phyloP scores from a whole-genome alignment of 139 green algal species.

The Haematococcus lacustris region DNA sequence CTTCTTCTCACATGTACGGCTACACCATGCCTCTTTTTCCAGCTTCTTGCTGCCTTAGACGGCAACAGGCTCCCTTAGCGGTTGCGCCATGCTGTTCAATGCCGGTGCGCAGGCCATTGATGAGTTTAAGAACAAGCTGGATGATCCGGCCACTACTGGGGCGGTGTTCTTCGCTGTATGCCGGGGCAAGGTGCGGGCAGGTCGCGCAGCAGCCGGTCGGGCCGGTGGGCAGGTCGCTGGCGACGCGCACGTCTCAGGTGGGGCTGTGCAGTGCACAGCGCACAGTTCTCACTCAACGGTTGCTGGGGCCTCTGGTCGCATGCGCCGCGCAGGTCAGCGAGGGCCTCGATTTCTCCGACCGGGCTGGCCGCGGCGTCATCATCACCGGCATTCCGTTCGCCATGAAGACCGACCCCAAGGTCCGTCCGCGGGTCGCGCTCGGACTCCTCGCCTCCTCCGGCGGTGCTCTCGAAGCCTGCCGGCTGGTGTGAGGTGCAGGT shows the following conservation, averaged over 20 bases:
- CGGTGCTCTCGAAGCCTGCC: neutral
- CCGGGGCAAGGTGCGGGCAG: slow-evolving; percentile 49
- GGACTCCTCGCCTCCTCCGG: neutral
- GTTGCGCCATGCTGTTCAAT: too few species aligned
- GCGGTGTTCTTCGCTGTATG: slow-evolving; percentile 94
- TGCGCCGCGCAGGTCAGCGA: slow-evolving; percentile 72
- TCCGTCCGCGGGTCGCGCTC: neutral
- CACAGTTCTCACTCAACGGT: neutral
- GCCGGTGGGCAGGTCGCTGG: neutral
- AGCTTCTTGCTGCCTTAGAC: too few species aligned
- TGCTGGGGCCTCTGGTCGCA: neutral
- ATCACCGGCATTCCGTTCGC: slow-evolving; percentile 93
- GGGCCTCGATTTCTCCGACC: slow-evolving; percentile 94
- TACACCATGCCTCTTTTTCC: too few species aligned
- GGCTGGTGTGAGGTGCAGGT: slow-evolving; percentile 35
- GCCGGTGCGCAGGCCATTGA: slow-evolving; percentile 14
- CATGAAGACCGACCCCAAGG: slow-evolving; percentile 37
- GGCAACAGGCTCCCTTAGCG: too few species aligned
- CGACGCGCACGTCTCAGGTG: neutral
- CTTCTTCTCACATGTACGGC: too few species aligned
- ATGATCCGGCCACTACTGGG: slow-evolving; percentile 50
- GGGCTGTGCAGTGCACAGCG: neutral
- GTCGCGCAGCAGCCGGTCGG: neutral
- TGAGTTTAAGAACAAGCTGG: slow-evolving; percentile 65
- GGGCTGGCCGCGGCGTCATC: slow-evolving; percentile 79